Evolutionary conservation across 1,284 basidiomycete genomes (phyloP).

Genomic region (Naganishia cerealis): DNA sequence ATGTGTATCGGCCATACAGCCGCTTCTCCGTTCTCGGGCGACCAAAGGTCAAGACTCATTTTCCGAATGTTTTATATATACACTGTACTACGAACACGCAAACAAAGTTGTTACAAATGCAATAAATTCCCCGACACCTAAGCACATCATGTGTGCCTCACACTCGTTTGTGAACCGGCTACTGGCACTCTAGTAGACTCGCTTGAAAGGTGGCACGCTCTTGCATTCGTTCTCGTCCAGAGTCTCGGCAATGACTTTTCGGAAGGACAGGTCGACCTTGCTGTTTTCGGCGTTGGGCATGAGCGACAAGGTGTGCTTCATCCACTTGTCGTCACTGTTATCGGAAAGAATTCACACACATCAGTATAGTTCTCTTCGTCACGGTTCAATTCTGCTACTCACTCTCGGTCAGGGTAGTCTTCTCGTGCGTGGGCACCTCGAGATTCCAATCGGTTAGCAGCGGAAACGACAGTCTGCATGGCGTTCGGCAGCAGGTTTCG

Average conservation of each 20-base stretch:
- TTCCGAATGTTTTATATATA: constrained; percentile 18
- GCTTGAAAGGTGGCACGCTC: constrained; percentile 48
- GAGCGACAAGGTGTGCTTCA: constrained; percentile 90
- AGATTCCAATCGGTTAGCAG: constrained; percentile 93
- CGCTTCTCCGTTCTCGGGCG: neutral
- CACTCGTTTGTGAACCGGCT: neutral
- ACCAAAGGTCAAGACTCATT: neutral
- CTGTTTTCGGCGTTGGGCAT: constrained; percentile 70
- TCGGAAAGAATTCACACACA: constrained; percentile 18
- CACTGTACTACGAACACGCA: constrained; percentile 8
- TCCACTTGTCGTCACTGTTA: constrained; percentile 87
- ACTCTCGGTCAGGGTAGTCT: constrained; percentile 78
- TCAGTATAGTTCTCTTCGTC: neutral
- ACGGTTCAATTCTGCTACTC: constrained; percentile 40
- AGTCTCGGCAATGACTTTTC: constrained; percentile 77
- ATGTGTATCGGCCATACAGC: neutral
- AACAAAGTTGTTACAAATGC: constrained; percentile 22
- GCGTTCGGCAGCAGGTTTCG: constrained; percentile 94
- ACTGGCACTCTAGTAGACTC: constrained; percentile 24
- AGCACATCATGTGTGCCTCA: constrained; percentile 4
- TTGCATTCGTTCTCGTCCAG: constrained; percentile 95
- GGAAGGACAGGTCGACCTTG: constrained; percentile 86
- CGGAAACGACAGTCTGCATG: constrained; percentile 90
- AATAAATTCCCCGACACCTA: constrained; percentile 32
- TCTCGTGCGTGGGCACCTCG: constrained; percentile 97